These are phyloP conservation scores for Solanum stenotomum DNA, from an alignment of 257 asterid genomes.

Conservation along the genomic window DNA sequence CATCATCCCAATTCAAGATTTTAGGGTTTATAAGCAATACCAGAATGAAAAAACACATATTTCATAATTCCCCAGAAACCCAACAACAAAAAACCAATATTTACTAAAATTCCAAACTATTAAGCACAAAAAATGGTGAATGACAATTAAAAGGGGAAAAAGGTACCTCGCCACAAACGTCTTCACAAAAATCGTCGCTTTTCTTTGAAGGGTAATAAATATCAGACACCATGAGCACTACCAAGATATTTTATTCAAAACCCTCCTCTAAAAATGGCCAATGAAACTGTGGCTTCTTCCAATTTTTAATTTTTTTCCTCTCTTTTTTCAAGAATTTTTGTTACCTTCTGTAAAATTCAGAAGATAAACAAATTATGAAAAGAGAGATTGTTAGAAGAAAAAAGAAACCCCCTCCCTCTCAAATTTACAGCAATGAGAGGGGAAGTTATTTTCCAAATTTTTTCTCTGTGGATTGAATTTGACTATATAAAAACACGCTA, in stretches of 20 bases:
- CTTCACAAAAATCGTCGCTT: conserved; percentile 44
- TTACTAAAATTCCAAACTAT: background rate
- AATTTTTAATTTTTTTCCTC: background rate
- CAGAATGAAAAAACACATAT: background rate
- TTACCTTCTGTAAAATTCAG: background rate
- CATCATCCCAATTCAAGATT: background rate
- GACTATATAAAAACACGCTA: background rate
- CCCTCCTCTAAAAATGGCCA: background rate
- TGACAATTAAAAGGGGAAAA: background rate
- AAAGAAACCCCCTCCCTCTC: background rate
- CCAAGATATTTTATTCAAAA: background rate
- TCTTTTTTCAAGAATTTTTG: background rate
- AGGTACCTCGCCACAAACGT: conserved; percentile 54
- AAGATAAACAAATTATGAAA: background rate
- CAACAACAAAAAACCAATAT: background rate
- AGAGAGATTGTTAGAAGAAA: background rate
- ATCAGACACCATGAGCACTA: conserved; percentile 21
- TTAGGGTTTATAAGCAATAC: background rate
- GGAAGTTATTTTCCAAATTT: background rate
- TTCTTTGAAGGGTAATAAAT: conserved; percentile 42
- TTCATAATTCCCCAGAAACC: background rate
- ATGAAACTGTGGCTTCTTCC: background rate
- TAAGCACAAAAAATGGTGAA: background rate
- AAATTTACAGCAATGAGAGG: background rate
- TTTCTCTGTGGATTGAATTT: background rate